Percentiles rank a stretch among this genome's conserved stretches.
phyloP scores from a whole-genome alignment of 495 filamentous ascomycete genomes.

The Echria macrotheca region DNA sequence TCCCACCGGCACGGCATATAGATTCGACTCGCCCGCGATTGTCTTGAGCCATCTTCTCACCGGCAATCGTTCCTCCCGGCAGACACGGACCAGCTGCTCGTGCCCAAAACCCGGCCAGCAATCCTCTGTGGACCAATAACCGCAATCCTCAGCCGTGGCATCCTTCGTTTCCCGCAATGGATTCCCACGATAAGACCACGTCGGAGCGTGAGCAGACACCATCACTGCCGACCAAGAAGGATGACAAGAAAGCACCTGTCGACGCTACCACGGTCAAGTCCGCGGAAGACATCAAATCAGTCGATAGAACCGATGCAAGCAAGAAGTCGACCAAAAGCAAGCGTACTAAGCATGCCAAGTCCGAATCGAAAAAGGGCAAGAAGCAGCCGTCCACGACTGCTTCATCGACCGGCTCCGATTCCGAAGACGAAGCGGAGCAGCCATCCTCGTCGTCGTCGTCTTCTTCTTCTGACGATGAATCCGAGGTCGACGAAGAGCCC shows the following conservation, averaged over 20 bases:
- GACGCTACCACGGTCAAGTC: constrained; percentile 19
- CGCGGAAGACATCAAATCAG: constrained; percentile 22
- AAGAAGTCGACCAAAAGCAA: constrained; percentile 34
- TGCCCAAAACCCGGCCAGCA: too few species aligned
- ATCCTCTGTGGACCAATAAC: too few species aligned
- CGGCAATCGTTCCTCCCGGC: too few species aligned
- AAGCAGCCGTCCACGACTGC: constrained; percentile 29
- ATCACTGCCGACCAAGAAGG: constrained; percentile 13
- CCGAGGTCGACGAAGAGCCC: constrained; percentile 26
- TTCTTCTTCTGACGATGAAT: constrained; percentile 24
- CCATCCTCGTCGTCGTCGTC: constrained; percentile 25
- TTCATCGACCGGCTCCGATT: constrained; percentile 27
- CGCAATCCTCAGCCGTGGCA: too few species aligned
- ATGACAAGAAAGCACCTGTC: constrained; percentile 19
- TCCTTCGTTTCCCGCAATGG: too few species aligned
- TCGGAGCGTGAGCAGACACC: constrained; percentile 22
- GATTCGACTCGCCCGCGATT: too few species aligned
- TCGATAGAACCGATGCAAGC: constrained; percentile 15
- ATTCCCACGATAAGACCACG: constrained; percentile 16
- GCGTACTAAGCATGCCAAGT: constrained; percentile 31
- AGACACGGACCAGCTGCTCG: too few species aligned
- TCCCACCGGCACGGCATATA: neutral
- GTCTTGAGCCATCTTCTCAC: too few species aligned
- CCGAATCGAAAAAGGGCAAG: constrained; percentile 35
- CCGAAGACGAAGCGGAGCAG: constrained; percentile 23